Conservation (phyloP, 2,329 filamentous ascomycete species). For the Fusarium sacchari region DNA sequence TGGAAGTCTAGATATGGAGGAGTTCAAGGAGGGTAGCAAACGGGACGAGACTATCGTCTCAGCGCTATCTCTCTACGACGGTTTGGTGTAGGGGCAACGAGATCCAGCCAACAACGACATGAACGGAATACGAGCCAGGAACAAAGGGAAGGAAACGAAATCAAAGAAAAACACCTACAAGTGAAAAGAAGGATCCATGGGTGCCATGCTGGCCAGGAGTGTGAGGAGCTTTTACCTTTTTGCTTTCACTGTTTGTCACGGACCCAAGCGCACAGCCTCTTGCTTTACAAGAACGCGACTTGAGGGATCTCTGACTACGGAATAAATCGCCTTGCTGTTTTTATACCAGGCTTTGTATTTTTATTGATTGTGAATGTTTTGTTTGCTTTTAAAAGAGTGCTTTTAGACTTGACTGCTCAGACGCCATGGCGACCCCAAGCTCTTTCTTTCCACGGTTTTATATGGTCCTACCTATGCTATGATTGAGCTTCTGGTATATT, state of each 20-base stretch:
- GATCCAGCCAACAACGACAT: background rate
- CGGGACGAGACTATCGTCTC: conserved; percentile 99
- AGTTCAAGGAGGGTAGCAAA: conserved; percentile 99
- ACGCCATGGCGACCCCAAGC: background rate
- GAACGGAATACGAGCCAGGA: conserved; percentile 1
- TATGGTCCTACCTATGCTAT: too few relatives aligned
- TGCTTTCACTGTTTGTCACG: conserved; percentile 37
- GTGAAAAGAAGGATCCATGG: conserved; percentile 33
- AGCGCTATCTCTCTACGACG: conserved; percentile 94
- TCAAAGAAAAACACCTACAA: conserved; percentile 28
- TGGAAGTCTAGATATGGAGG: conserved; percentile 93
- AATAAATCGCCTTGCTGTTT: conserved; percentile 34
- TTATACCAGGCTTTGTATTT: background rate
- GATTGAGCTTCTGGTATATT: background rate
- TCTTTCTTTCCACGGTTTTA: background rate
- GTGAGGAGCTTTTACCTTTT: conserved; percentile 43
- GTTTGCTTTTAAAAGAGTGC: background rate
- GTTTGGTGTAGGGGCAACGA: conserved; percentile 73
- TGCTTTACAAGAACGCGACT: conserved; percentile 27
- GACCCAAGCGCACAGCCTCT: conserved; percentile 24
- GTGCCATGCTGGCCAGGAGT: conserved; percentile 39
- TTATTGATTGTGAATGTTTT: background rate
- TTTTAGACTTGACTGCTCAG: background rate
- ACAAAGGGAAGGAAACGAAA: background rate
- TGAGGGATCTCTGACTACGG: conserved; percentile 39